Base-by-base conservation (phyloP, 139 green algal species). In the Picochlorum sp. region DNA sequence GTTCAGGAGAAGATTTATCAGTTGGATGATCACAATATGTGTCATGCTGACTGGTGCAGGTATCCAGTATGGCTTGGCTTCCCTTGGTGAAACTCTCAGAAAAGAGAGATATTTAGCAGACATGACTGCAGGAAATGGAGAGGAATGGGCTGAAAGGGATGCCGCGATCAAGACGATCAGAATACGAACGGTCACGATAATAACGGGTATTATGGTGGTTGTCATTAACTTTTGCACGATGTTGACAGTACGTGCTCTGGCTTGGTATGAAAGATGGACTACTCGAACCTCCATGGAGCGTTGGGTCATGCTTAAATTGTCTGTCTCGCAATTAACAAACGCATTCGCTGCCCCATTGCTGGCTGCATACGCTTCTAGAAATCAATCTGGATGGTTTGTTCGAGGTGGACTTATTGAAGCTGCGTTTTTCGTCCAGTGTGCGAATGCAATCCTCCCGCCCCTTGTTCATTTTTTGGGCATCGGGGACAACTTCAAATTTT, bases 341-440 rank as follows among this genome's bases (percentile, higher is more conserved):
- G 61, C 68, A 10, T 79, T 75, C 16, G 50, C 60, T 14, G 70
- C 71, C 29, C 72, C 72, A 30, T 57, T 79, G 14, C 49, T 76
- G 44, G 68, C 68, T 4, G 56, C 64, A 33, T 56, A 60, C 31
- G 30, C 36, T 16, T 60, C 60, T 39, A 28, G 43, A 43, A 60
- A 50, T 49, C 26, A n/a, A n/a, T 39, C 25, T 55, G 36, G 49
- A 0, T 67, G 60, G 60, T 84, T 76, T 68, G 57, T 59, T 3
- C 61, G 61, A 1, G 77, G 74, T 33, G 77, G 77, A 33, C 55
- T 84, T 6, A 65, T 80, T 36, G 77, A 84, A 49, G 49, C 50
- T 26, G 77, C 77, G 31, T 81, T 81, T 64, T 84, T 67, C 39
- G 68, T 74, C 32, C 72, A 79, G 59, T 33, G 74, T 14, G 65